Evolutionary conservation across 225 moss, liverwort and hornwort genomes (phyloP), one percentile per base, ranked within the genome.

Genomic region (Sphagnum contortum): DNA sequence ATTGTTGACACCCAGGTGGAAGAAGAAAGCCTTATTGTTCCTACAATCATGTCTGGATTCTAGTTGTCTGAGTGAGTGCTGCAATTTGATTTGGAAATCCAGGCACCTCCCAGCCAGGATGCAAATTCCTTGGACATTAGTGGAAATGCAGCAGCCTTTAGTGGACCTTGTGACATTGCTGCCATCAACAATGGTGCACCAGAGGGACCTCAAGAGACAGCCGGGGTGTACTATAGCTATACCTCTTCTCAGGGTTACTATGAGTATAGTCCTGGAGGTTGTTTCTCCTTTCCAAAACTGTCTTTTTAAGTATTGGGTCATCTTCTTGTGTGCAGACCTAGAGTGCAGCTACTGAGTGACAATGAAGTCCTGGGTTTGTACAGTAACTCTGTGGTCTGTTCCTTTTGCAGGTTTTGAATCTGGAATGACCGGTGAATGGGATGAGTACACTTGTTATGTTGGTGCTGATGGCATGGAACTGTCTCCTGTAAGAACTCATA

Each of bases 401-500:
- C 29, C 29, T 29, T 29, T 29, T 80, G 73, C 83, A 92, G 96
- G 88, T 87, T 69, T 29, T 29, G 29, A 29, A 29, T 29, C 29
- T 29, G 29, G 29, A 12, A 78, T 83, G 61, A 66, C 77, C 71
- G 90, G 87, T 44, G 93, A 98, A 66, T 98, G 96, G 96, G 96
- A 98, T 61, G 96, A 98, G 4, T 93, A 91, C 69, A 55, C 87
- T 3, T 83, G 89, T 66, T 84, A 73, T 71, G 78, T 89, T 9
- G 79, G 83, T 57, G 89, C 91, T 5, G 91, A 98, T 61, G 98
- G 98, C 66, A 81, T 91, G 54, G 98, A 91, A 72, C 77, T 91
- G 57, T 82, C 91, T 12, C 87, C 88, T 47, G 96, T 96, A 81
- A 74, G 84, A 72, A 7, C 4, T 9, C 49, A 53, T 6, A 29